These are phyloP conservation scores for Ammopiptanthus mongolicus DNA, from an alignment of 306 rosid genomes.

Conservation along the genomic window DNA sequence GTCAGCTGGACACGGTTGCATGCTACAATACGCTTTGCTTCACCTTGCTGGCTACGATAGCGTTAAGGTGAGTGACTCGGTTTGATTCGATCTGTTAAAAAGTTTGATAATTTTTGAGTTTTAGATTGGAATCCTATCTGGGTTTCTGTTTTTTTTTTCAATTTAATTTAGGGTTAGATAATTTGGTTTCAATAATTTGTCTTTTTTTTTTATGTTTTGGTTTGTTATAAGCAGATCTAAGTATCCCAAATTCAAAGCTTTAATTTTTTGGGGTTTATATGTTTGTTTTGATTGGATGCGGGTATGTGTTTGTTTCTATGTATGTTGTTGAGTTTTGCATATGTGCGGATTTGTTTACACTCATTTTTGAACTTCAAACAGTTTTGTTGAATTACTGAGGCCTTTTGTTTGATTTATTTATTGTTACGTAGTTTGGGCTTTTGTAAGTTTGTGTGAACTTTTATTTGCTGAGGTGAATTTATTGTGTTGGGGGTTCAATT, in stretches of 20 bases:
- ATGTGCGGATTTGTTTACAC: not conserved
- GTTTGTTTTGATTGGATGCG: not conserved
- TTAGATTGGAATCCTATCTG: not conserved
- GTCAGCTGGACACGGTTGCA: slow-evolving; percentile 97
- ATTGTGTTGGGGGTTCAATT: slow-evolving; percentile 11
- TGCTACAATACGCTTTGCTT: slow-evolving; percentile 90
- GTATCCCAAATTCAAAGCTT: not conserved
- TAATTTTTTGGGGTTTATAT: not conserved
- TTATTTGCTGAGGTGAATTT: not conserved
- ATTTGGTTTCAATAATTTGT: not conserved
- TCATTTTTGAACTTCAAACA: not conserved
- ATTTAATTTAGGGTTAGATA: not conserved
- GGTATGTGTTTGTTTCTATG: not conserved
- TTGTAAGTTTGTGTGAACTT: not conserved
- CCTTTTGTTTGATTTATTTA: not conserved
- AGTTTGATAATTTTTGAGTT: not conserved
- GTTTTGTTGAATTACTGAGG: not conserved
- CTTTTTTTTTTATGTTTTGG: not conserved
- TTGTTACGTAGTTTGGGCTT: not conserved
- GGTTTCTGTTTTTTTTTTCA: not conserved
- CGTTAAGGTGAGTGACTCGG: slow-evolving; percentile 44
- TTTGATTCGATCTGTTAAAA: not conserved
- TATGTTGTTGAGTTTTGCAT: not conserved
- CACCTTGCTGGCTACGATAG: slow-evolving; percentile 95
- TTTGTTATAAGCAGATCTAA: not conserved